Evolutionary conservation across 345 rosid genomes (phyloP), one percentile per base, ranked within the genome.

Genomic region (Citrus hindsii): DNA sequence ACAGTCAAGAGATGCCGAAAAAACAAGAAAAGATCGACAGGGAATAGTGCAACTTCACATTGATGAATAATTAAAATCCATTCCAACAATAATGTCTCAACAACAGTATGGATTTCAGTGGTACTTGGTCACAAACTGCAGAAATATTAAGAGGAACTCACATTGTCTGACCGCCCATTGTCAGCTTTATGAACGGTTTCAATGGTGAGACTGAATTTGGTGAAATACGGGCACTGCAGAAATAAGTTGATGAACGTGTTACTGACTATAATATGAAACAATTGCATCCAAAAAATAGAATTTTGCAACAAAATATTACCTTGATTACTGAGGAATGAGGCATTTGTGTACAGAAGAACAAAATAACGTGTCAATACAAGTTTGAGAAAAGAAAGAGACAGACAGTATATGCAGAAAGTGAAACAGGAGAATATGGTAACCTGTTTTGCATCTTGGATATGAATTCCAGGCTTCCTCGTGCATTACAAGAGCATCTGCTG

Each of bases 401-500:
- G 33, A 69, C 42, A 19, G 12, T 7, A 66, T 28, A 30, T 37
- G 70, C 79, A 18, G 67, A 5, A 14, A 77, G 1, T 10, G 27
- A 25, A 53, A 22, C 33, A 74, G 18, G 51, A 76, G 59, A 32
- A 74, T 58, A 61, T 33, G 12, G 55, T 76, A 77, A 91, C 95
- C 92, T 82, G 95, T 89, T 87, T 89, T 91, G 82, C 93, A 91
- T 82, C 90, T 88, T 30, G 95, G 95, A 68, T 87, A 91, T 33
- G 95, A 88, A 82, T 91, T 89, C 95, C 95, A 89, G 9, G 95
- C 89, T 79, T 88, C 93, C 84, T 91, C 95, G 68, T 88, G 84
- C 89, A 91, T 82, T 75, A 89, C 53, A 25, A 91, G 95, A 79
- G 93, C 92, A 79, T 91, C 92, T 32, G 86, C 75, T 0, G 95